phyloP scores from a whole-genome alignment of 2,329 filamentous ascomycete species.

The Akanthomyces lecanii region DNA sequence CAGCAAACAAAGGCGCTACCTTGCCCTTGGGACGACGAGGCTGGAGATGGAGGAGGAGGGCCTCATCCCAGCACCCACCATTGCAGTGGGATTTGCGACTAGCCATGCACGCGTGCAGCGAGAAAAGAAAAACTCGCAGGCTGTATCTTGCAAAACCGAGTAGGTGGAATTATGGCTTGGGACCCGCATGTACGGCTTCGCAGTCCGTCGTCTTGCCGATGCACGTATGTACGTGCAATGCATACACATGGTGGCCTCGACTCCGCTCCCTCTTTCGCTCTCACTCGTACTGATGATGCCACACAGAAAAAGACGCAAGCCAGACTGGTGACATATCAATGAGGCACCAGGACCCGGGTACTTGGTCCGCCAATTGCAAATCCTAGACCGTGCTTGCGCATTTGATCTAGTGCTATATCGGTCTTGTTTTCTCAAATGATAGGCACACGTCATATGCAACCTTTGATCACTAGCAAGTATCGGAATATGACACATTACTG shows the following conservation, averaged over 20 bases:
- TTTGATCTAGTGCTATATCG: not conserved
- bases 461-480: not conserved
- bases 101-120: not conserved
- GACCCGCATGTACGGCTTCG: constrained; percentile 10
- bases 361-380: not conserved
- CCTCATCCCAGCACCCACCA: not conserved
- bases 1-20: not conserved
- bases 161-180: constrained; percentile 14
- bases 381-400: not conserved
- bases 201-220: constrained; percentile 1
- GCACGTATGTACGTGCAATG: constrained; percentile 3
- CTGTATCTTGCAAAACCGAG: constrained; percentile 12
- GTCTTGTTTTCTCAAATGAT: not conserved
- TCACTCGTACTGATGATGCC: not conserved
- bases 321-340: not conserved
- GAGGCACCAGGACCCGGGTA: constrained; percentile 6
- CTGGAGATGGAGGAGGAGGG: not conserved
- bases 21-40: not conserved
- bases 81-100: not conserved
- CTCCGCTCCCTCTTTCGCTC: not conserved
- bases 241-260: not conserved
- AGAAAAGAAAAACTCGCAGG: not conserved
- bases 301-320: not conserved
- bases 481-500: not conserved
- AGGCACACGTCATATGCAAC: not conserved